Conservation (phyloP, 495 filamentous ascomycete genomes). For the Aspergillus bridgeri region DNA sequence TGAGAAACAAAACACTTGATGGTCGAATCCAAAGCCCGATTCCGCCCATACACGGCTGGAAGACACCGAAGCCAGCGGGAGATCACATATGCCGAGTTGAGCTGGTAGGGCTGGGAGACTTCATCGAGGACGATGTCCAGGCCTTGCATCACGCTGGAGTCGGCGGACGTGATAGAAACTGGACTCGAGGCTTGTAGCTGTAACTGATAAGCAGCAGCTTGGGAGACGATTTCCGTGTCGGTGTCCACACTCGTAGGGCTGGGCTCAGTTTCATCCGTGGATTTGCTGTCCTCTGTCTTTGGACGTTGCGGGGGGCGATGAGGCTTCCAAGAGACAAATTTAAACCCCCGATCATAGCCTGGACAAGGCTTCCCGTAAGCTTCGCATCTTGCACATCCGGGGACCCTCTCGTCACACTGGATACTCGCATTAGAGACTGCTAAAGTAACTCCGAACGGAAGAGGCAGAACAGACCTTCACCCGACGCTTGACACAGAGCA, state of each 20-base stretch:
- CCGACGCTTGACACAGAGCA: slow-evolving; percentile 31
- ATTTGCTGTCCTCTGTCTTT: not conserved
- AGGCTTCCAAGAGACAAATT: slow-evolving; percentile 33
- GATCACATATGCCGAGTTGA: slow-evolving; percentile 16
- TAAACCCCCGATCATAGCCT: slow-evolving; percentile 34
- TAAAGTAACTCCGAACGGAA: no score
- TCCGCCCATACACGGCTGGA: slow-evolving; percentile 30
- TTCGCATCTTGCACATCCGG: slow-evolving; percentile 33
- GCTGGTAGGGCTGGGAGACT: slow-evolving; percentile 19
- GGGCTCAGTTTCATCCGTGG: not conserved
- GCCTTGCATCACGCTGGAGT: slow-evolving; percentile 25
- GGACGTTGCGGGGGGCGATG: slow-evolving; percentile 23
- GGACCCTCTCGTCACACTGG: slow-evolving; percentile 33
- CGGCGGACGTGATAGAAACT: slow-evolving; percentile 7
- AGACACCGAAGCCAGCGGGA: slow-evolving; percentile 30
- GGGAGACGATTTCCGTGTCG: not conserved
- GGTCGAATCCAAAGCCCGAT: slow-evolving; percentile 25
- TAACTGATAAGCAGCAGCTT: slow-evolving; percentile 2
- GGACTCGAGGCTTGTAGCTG: slow-evolving; percentile 2
- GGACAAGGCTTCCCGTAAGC: slow-evolving; percentile 34
- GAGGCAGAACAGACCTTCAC: slow-evolving; percentile 25
- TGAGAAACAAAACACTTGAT: slow-evolving; percentile 32
- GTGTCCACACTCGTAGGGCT: not conserved
- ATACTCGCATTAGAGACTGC: not conserved
- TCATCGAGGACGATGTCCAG: slow-evolving; percentile 25